Base-by-base conservation (phyloP, 2,329 filamentous ascomycete genomes). In the Colletotrichum agaves region DNA sequence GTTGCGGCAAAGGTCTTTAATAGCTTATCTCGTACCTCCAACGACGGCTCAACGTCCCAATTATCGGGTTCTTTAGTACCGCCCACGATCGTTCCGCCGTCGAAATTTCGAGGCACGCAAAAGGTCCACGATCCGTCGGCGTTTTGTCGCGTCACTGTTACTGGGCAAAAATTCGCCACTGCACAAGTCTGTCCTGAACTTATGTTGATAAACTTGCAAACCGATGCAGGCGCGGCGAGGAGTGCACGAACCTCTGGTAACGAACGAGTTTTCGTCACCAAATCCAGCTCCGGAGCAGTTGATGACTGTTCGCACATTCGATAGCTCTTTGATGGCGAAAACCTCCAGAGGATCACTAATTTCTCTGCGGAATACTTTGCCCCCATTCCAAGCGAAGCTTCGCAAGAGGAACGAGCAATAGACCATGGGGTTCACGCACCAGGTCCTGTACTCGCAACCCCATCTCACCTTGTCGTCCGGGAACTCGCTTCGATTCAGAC, bases 51-150 rank as follows among this genome's bases (percentile, higher is more conserved):
- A 0, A 81, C 74, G 52, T 85, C 80, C 85, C 85, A 89, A 74
- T 90, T 80, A 62, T 85, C 78, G 1, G 83, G 81, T 73, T 91
- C 85, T 74, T 90, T 91, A 10, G 88, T 91, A 0, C 89, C 89
- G 5, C 89, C 90, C 19, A 91, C 85, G 43, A 91, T 81, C 0
- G 89, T 91, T 3, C 89, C 89, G 3, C 89, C 89, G 37, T 86
- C 81, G 27, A 88, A 85, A 8, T 84, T 85, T 2, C 90, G 83
- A 1, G 89, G 88, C 5, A 91, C 86, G 50, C 84, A 83, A 70
- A 91, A 91, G 0, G 84, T 83, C 87, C 88, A 90, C 8, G 80
- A 83, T 0, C 89, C 89, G 73, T 91, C 88, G 0, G 81, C 81
- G 72, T 88, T 86, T 71, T 92, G 88, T 27, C 85, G 82, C 3